Conservation (phyloP, 306 rosid species). For the Leucaena leucocephala region DNA sequence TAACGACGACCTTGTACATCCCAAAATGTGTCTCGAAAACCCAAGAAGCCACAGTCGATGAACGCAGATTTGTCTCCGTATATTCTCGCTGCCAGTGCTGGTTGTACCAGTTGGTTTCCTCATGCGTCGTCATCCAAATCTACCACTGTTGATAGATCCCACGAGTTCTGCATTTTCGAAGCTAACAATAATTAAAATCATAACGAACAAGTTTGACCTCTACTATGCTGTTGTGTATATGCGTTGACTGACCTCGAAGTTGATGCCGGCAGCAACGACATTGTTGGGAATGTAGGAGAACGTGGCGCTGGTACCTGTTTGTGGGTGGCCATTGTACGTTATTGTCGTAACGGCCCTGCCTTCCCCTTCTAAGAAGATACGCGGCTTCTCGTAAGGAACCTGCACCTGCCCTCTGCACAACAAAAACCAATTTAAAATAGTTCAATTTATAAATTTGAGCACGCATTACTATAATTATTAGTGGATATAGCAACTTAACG, state of each 20-base stretch:
- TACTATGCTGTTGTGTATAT: not conserved
- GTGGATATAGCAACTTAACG: too few relatives aligned
- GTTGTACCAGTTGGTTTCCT: accelerated
- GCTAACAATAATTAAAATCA: too few relatives aligned
- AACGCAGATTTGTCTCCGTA: constrained; percentile 52
- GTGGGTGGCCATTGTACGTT: constrained; percentile 31
- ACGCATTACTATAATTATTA: too few relatives aligned
- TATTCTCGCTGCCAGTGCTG: constrained; percentile 49
- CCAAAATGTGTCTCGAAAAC: constrained; percentile 56
- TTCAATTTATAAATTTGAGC: too few relatives aligned
- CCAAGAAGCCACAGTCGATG: constrained; percentile 40
- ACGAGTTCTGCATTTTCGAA: constrained; percentile 18
- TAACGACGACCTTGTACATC: constrained; percentile 52
- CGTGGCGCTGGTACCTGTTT: constrained; percentile 44
- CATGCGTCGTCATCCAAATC: too few relatives aligned
- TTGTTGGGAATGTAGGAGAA: constrained; percentile 38
- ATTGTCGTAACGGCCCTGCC: constrained; percentile 25
- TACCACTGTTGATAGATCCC: too few relatives aligned
- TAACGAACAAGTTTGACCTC: not conserved
- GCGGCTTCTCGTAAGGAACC: constrained; percentile 25
- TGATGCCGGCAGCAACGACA: constrained; percentile 37
- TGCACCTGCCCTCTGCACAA: constrained; percentile 45
- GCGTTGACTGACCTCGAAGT: constrained; percentile 35
- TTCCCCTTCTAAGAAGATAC: constrained; percentile 39
- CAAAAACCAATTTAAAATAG: not conserved